These are phyloP conservation scores for Parmales sp. DNA, from an alignment of 108 stramenopile genomes.

Conservation along the genomic window DNA sequence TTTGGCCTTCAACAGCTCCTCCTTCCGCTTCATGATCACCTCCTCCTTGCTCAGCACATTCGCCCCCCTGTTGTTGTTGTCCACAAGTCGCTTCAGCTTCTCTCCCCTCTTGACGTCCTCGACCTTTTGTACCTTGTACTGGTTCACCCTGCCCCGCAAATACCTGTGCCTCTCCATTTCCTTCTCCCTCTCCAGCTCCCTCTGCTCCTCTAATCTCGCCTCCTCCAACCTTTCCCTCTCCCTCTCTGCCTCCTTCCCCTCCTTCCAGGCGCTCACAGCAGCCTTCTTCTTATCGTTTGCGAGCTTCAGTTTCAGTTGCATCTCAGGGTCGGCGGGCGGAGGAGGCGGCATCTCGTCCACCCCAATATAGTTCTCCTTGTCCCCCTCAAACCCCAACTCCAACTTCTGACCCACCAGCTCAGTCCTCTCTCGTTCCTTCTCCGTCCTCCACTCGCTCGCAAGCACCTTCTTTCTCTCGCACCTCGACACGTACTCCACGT, in stretches of 20 bases:
- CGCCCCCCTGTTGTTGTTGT: background rate
- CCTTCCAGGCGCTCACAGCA: background rate
- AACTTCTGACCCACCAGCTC: background rate
- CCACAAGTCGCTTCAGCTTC: background rate
- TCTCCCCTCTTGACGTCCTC: background rate
- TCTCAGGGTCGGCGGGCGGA: background rate
- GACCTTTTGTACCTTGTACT: conserved; percentile 3
- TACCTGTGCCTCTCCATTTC: background rate
- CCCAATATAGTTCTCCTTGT: background rate
- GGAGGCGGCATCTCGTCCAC: background rate
- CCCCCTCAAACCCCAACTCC: background rate
- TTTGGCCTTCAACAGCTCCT: background rate
- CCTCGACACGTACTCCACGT: background rate
- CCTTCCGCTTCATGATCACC: background rate
- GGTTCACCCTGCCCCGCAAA: background rate
- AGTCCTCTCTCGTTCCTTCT: conserved; percentile 3
- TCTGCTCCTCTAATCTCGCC: background rate
- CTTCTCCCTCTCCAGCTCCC: background rate
- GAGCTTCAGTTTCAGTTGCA: background rate
- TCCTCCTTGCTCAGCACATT: background rate
- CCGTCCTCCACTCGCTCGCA: background rate
- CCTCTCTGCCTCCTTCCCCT: background rate
- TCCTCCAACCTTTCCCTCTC: background rate
- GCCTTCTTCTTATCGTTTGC: background rate
- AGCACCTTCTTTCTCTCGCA: background rate